Evolutionary conservation across 164 flowering plant genomes (phyloP).

Genomic region (Piper longum): DNA sequence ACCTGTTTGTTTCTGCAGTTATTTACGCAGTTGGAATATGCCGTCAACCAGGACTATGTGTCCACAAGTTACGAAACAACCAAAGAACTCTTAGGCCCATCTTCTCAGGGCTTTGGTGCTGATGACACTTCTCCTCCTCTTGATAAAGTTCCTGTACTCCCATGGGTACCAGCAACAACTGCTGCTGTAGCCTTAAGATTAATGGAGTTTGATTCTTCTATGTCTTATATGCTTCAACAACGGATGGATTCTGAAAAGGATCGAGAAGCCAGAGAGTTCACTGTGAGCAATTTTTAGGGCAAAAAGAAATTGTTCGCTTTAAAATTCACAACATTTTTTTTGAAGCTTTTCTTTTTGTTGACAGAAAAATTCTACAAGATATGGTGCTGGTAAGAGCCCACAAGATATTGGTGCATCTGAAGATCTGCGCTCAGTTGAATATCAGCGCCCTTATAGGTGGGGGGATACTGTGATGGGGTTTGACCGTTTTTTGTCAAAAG

Average conservation of each 20-base stretch:
- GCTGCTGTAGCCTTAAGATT: slow-evolving; percentile 74
- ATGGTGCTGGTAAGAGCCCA: slow-evolving; percentile 21
- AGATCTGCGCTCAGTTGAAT: slow-evolving; percentile 17
- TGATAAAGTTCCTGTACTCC: slow-evolving; percentile 37
- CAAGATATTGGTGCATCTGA: slow-evolving; percentile 18
- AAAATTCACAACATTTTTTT: too few species aligned
- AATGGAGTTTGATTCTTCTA: slow-evolving; percentile 62
- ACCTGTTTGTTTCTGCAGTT: slow-evolving; percentile 19
- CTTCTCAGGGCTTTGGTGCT: slow-evolving; percentile 7
- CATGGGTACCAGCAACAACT: slow-evolving; percentile 83
- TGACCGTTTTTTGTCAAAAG: slow-evolving; percentile 23
- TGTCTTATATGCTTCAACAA: slow-evolving; percentile 40
- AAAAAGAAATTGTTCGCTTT: not conserved
- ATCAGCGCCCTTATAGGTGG: slow-evolving; percentile 28
- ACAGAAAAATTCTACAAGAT: slow-evolving; percentile 32
- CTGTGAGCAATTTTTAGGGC: slow-evolving; percentile 27
- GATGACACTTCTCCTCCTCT: slow-evolving; percentile 10
- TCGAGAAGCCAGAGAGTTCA: slow-evolving; percentile 23
- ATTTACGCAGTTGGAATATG: slow-evolving; percentile 46
- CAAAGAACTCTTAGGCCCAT: slow-evolving; percentile 34
- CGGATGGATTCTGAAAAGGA: slow-evolving; percentile 33
- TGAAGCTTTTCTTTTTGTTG: not conserved
- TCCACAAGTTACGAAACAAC: slow-evolving; percentile 56
- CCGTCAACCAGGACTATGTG: slow-evolving; percentile 41
- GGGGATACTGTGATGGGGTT: slow-evolving; percentile 19